A percentile compares a stretch with the other conserved stretches of the same genome.
phyloP scores from a whole-genome alignment of 2,329 filamentous ascomycete genomes.

The Corynespora cassiicola region DNA sequence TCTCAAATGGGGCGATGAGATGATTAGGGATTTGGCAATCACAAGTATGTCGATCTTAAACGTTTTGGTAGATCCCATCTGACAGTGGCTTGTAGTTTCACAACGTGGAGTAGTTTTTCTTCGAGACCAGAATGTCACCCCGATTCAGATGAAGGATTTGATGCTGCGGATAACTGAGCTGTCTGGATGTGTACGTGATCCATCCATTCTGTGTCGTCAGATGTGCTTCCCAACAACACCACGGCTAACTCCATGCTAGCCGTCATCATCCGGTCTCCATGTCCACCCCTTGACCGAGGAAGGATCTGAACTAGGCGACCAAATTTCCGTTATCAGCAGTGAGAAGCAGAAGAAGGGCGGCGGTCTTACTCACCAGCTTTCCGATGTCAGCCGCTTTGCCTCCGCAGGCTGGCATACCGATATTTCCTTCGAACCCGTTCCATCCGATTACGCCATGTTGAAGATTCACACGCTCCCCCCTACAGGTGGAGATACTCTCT shows the following conservation, averaged over 20 bases:
- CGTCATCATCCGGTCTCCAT: slow-evolving; percentile 33
- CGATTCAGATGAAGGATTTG: slow-evolving; percentile 69
- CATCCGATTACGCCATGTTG: slow-evolving; percentile 49
- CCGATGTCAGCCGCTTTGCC: slow-evolving; percentile 43
- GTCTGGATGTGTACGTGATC: slow-evolving; percentile 60
- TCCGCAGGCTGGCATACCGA: slow-evolving; percentile 61
- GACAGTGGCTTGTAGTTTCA: slow-evolving; percentile 58
- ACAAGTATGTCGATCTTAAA: slow-evolving; percentile 66
- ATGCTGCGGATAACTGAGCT: slow-evolving; percentile 66
- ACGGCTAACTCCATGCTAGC: slow-evolving; percentile 18
- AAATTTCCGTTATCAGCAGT: slow-evolving; percentile 49
- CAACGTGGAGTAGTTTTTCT: slow-evolving; percentile 75
- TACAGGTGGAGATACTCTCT: slow-evolving; percentile 44
- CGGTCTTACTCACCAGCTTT: slow-evolving; percentile 52
- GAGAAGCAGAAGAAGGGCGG: slow-evolving; percentile 39
- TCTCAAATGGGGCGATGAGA: slow-evolving; percentile 42
- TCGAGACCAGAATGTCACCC: slow-evolving; percentile 63
- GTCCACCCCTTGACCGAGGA: slow-evolving; percentile 52
- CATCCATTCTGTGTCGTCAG: no score
- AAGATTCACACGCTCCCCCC: slow-evolving; percentile 42
- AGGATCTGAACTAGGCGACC: slow-evolving; percentile 48
- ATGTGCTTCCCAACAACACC: slow-evolving; percentile 47
- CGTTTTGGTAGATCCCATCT: no score
- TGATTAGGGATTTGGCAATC: slow-evolving; percentile 55
- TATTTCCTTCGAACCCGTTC: slow-evolving; percentile 49